A percentile compares a stretch with the other conserved stretches of the same genome.
Conservation (phyloP, 164 flowering plant genomes). For the Brasenia schreberi region DNA sequence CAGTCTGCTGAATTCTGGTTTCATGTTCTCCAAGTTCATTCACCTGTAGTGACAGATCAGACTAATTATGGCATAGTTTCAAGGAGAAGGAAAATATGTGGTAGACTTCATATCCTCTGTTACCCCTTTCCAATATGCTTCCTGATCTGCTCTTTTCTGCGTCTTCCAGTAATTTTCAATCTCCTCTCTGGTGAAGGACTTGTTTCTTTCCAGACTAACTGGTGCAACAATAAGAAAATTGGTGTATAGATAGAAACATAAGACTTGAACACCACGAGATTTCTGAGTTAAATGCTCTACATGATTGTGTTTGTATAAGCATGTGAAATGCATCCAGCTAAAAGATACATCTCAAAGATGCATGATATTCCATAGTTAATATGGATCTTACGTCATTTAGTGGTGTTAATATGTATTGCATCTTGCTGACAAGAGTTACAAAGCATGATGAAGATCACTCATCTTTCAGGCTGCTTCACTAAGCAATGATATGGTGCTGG, state of each 20-base stretch:
- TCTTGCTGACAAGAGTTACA: too few species aligned
- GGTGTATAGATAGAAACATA: neutral
- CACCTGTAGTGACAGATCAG: neutral
- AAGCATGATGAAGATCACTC: too few species aligned
- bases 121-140: slow-evolving; percentile 1
- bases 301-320: too few species aligned
- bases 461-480: neutral
- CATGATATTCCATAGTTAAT: too few species aligned
- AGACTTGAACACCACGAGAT: neutral
- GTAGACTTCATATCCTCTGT: neutral
- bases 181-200: slow-evolving; percentile 7
- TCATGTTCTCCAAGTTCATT: neutral
- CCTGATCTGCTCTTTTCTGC: slow-evolving; percentile 3
- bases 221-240: neutral
- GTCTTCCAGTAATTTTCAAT: slow-evolving; percentile 2
- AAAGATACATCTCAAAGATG: too few species aligned
- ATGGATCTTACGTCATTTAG: too few species aligned
- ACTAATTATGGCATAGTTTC: neutral
- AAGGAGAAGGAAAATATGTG: neutral
- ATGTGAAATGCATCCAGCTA: too few species aligned
- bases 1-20: neutral
- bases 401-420: too few species aligned
- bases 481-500: neutral
- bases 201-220: slow-evolving; percentile 3
- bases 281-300: too few species aligned